Evolutionary conservation across 352 stramenopile genomes (phyloP).

Genomic region (Elongisporangium senticosum): DNA sequence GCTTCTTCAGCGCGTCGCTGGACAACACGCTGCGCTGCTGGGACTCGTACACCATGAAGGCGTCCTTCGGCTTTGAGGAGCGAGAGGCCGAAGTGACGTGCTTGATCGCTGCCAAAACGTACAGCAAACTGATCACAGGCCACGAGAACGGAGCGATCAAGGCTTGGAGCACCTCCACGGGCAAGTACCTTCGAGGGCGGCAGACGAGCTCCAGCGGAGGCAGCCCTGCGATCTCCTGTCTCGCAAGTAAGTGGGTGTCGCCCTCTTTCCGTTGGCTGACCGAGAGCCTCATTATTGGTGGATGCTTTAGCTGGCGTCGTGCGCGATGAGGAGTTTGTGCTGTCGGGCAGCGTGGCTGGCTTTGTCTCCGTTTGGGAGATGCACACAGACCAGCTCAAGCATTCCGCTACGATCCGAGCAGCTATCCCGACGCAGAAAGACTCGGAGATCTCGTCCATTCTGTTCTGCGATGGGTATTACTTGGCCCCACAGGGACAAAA

Average conservation of each 20-base stretch:
- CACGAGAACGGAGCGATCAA: slow-evolving; percentile 54
- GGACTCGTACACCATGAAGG: slow-evolving; percentile 65
- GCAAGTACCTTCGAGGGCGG: slow-evolving; percentile 26
- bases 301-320: slow-evolving; percentile 30
- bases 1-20: slow-evolving; percentile 62
- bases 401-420: slow-evolving; percentile 3
- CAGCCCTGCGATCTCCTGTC: slow-evolving; percentile 25
- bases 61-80: slow-evolving; percentile 61
- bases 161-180: slow-evolving; percentile 58
- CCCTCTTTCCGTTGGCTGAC: background rate
- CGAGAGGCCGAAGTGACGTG: slow-evolving; percentile 56
- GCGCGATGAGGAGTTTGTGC: slow-evolving; percentile 52
- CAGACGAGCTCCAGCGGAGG: slow-evolving; percentile 14
- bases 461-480: slow-evolving; percentile 47
- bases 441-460: slow-evolving; percentile 43
- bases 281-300: slow-evolving; percentile 1
- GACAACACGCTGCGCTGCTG: slow-evolving; percentile 74
- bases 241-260: slow-evolving; percentile 31
- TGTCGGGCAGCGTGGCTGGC: slow-evolving; percentile 43
- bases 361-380: slow-evolving; percentile 53
- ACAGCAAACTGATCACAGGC: slow-evolving; percentile 52
- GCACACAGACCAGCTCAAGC: slow-evolving; percentile 25
- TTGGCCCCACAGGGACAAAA: slow-evolving; percentile 31
- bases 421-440: slow-evolving; percentile 20
- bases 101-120: slow-evolving; percentile 42